Evolutionary conservation across 1,139 yeast species (phyloP).

Genomic region (Ogataea hybrid): DNA sequence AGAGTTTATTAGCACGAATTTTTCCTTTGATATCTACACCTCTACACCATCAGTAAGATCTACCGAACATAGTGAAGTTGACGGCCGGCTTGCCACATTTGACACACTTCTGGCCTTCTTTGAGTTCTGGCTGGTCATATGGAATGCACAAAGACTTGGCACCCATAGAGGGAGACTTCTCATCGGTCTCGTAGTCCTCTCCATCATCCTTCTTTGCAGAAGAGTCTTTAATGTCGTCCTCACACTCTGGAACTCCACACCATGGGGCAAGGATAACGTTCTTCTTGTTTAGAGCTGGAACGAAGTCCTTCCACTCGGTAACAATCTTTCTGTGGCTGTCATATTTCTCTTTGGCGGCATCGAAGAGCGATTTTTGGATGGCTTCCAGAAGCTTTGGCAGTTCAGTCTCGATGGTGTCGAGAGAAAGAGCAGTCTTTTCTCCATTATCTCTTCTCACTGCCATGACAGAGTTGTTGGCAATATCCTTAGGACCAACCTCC

Average conservation of each 20-base stretch:
- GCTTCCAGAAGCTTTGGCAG: conserved; percentile 76
- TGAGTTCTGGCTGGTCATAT: conserved; percentile 81
- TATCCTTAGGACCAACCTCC: conserved; percentile 95
- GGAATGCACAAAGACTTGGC: conserved; percentile 99
- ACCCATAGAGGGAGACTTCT: conserved; percentile 98
- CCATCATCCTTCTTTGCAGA: conserved; percentile 79
- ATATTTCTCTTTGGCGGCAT: conserved; percentile 75
- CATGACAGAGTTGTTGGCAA: conserved; percentile 72
- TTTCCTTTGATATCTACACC: conserved; percentile 4
- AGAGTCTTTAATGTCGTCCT: conserved; percentile 92
- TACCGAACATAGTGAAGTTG: conserved; percentile 90
- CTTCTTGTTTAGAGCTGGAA: conserved; percentile 87
- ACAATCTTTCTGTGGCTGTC: conserved; percentile 82
- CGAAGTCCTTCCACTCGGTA: conserved; percentile 87
- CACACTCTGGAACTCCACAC: conserved; percentile 95
- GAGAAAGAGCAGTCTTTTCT: conserved; percentile 63
- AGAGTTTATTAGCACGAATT: neutral
- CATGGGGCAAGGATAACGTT: conserved; percentile 92
- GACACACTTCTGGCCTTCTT: conserved; percentile 80
- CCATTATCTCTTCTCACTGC: conserved; percentile 94
- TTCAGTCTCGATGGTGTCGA: conserved; percentile 62
- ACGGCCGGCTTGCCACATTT: conserved; percentile 74
- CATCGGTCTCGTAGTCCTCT: conserved; percentile 87
- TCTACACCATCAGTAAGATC: conserved; percentile 62
- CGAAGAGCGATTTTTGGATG: conserved; percentile 73